These are phyloP conservation scores for Rhodotorula kratochvilovae DNA, from an alignment of 768 basidiomycete genomes.

Conservation along the genomic window DNA sequence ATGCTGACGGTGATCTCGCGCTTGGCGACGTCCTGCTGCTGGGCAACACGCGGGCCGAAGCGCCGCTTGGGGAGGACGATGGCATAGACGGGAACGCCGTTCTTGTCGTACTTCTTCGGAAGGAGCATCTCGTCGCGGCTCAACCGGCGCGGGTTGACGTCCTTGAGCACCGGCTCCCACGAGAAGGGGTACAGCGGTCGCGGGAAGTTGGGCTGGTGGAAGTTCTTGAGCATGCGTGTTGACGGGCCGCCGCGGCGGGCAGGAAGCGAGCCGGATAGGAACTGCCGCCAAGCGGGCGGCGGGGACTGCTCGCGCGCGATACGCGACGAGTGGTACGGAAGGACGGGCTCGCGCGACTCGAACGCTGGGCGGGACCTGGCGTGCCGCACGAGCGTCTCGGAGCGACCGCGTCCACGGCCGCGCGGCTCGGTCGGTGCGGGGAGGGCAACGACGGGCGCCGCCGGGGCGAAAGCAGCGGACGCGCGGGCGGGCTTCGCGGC, in stretches of 20 bases:
- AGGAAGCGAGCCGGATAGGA: conserved; percentile 44
- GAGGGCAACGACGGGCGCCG: not conserved
- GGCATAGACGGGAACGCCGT: conserved; percentile 6
- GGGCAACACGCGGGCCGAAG: not conserved
- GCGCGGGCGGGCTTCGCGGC: not conserved
- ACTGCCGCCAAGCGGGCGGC: conserved; percentile 48
- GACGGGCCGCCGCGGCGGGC: conserved; percentile 20
- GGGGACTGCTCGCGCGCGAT: conserved; percentile 45
- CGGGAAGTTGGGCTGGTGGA: conserved; percentile 22
- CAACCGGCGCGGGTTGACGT: conserved; percentile 42
- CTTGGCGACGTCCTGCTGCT: not conserved
- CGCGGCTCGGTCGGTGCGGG: conserved; percentile 2
- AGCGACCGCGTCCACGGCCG: conserved; percentile 11
- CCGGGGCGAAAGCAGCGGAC: not conserved
- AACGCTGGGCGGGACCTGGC: conserved; percentile 6
- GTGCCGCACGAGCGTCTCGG: not conserved
- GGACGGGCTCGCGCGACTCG: conserved; percentile 29
- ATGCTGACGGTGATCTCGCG: conserved; percentile 17
- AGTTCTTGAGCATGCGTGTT: conserved; percentile 22
- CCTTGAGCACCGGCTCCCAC: conserved; percentile 44
- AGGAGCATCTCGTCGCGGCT: conserved; percentile 46
- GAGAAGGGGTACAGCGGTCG: conserved; percentile 42
- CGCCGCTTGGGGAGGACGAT: conserved; percentile 1
- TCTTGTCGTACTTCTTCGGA: conserved; percentile 35
- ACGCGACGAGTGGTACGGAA: conserved; percentile 44